A percentile compares a stretch with the other conserved stretches of the same genome.
These are phyloP conservation scores for Abrus precatorius DNA, from an alignment of 306 rosid genomes.

Conservation along the genomic window DNA sequence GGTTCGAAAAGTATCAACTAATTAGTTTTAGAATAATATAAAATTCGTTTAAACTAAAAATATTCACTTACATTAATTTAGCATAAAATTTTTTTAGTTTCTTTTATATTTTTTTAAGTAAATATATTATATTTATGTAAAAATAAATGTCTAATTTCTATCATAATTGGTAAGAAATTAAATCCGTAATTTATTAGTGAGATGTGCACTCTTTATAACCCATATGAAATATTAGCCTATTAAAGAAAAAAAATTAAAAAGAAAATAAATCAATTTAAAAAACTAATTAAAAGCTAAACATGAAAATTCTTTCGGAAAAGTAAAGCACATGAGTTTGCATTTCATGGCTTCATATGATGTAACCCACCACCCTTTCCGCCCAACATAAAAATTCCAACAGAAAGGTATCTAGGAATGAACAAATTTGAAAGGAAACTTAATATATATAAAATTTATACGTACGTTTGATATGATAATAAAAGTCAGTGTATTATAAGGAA, in stretches of 20 bases:
- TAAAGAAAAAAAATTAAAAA: background rate
- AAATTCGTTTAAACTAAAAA: too few relatives aligned
- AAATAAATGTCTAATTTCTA: too few relatives aligned
- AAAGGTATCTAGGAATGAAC: constrained; percentile 5
- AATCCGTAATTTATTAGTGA: background rate
- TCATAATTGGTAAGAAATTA: too few relatives aligned
- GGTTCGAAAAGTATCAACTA: constrained; percentile 18
- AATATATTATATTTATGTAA: too few relatives aligned
- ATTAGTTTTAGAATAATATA: constrained; percentile 13
- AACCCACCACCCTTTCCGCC: background rate
- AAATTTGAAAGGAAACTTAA: background rate
- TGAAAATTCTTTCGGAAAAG: background rate
- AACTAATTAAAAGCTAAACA: background rate
- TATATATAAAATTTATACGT: background rate
- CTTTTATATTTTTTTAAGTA: too few relatives aligned
- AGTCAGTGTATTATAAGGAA: background rate
- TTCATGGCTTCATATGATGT: background rate
- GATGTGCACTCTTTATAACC: background rate
- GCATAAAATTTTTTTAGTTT: too few relatives aligned
- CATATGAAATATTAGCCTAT: background rate
- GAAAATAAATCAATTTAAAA: background rate
- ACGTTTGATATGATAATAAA: background rate
- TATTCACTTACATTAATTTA: too few relatives aligned
- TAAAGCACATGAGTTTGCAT: background rate
- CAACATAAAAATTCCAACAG: constrained; percentile 9